phyloP scores from a whole-genome alignment of 2,329 filamentous ascomycete genomes.

The Xylaria sp. region DNA sequence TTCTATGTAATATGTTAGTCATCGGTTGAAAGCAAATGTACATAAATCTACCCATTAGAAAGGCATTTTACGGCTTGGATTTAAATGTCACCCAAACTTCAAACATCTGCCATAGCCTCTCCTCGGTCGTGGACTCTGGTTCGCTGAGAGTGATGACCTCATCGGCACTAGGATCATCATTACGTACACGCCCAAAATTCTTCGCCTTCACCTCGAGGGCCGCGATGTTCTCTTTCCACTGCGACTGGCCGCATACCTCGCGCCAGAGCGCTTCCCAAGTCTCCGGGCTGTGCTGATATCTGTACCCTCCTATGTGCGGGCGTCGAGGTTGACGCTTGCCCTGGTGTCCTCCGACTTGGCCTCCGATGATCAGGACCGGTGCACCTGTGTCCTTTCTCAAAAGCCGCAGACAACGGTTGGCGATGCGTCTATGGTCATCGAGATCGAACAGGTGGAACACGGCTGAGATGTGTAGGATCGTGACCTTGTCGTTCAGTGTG shows the following conservation, averaged over 20 bases:
- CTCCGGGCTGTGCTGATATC: constrained; percentile 39
- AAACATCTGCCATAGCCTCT: constrained; percentile 40
- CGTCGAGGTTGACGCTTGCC: constrained; percentile 7
- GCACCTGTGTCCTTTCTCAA: constrained; percentile 45
- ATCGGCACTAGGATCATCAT: constrained; percentile 24
- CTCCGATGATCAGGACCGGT: constrained; percentile 48
- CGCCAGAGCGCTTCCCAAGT: constrained; percentile 44
- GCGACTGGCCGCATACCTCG: constrained; percentile 34
- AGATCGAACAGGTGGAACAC: constrained; percentile 55
- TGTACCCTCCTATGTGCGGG: constrained; percentile 25
- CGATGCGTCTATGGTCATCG: constrained; percentile 47
- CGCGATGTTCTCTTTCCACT: constrained; percentile 39
- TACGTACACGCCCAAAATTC: constrained; percentile 34
- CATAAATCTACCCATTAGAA: not conserved
- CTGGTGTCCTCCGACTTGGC: constrained; percentile 26
- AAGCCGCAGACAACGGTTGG: constrained; percentile 45
- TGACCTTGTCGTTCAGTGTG: constrained; percentile 48
- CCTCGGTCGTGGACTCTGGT: constrained; percentile 8
- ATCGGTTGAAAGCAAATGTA: not conserved
- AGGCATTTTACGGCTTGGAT: not conserved
- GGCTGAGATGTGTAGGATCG: constrained; percentile 46
- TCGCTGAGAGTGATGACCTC: constrained; percentile 26
- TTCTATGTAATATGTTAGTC: not conserved
- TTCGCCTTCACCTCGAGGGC: constrained; percentile 41
- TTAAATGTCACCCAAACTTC: constrained; percentile 44